phyloP scores from a whole-genome alignment of 371 early-diverging fungal species.

The Choanephora cucurbitarum region DNA sequence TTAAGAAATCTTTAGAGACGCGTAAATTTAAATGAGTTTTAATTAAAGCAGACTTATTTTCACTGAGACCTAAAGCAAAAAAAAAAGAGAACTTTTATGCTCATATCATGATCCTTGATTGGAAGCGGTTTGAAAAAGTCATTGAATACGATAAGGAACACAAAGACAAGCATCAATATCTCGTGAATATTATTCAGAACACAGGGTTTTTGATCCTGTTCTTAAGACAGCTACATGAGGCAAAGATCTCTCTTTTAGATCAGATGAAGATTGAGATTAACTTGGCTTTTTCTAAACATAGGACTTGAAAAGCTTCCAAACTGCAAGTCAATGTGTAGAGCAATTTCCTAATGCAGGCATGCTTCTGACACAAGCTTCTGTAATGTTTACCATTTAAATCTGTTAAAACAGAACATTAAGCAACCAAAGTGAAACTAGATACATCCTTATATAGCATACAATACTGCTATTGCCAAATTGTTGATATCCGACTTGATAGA shows the following conservation, averaged over 20 bases:
- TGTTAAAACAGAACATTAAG: too few species aligned
- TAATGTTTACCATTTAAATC: background rate
- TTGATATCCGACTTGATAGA: conserved; percentile 15
- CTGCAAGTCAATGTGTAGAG: conserved; percentile 9
- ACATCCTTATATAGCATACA: conserved; percentile 17
- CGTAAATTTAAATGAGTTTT: background rate
- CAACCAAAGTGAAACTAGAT: conserved; percentile 4
- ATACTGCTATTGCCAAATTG: background rate
- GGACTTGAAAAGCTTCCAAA: conserved; percentile 13
- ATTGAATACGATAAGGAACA: background rate
- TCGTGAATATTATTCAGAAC: conserved; percentile 10
- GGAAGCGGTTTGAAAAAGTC: conserved; percentile 15
- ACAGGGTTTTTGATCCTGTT: conserved; percentile 5
- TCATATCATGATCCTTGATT: conserved; percentile 15
- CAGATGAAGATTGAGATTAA: background rate
- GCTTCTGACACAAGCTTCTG: conserved; percentile 15
- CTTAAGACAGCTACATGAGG: conserved; percentile 8
- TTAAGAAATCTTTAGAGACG: too few species aligned
- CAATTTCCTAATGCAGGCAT: conserved; percentile 13
- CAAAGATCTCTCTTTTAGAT: background rate
- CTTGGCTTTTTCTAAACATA: background rate
- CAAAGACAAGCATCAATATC: conserved; percentile 4
- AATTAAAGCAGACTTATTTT: background rate
- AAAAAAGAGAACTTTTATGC: background rate
- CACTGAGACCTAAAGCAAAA: background rate